A percentile compares a stretch with the other conserved stretches of the same genome.
phyloP scores from a whole-genome alignment of 768 basidiomycete species.

The Amanita pseudoporphyria region DNA sequence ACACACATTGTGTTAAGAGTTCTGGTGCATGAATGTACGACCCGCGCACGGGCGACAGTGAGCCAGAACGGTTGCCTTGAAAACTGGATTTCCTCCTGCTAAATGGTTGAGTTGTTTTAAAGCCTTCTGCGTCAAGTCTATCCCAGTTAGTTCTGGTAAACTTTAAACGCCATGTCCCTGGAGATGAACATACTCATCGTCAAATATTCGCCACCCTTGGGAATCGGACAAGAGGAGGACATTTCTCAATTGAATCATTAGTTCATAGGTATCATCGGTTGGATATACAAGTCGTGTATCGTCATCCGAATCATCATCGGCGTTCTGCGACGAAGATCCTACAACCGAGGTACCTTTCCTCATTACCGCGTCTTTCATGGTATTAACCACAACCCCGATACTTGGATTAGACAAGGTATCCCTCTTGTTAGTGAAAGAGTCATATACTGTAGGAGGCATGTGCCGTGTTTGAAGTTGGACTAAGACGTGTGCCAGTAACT shows the following conservation, averaged over 20 bases:
- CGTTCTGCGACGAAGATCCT: conserved; percentile 13
- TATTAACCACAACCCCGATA: conserved; percentile 32
- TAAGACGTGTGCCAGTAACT: conserved; percentile 58
- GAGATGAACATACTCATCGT: conserved; percentile 31
- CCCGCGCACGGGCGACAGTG: conserved; percentile 32
- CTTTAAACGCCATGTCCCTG: neutral
- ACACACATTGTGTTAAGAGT: conserved; percentile 50
- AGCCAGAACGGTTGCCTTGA: conserved; percentile 38
- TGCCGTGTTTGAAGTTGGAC: conserved; percentile 49
- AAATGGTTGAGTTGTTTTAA: conserved; percentile 16
- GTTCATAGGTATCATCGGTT: conserved; percentile 56
- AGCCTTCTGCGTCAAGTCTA: neutral
- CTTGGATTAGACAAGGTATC: conserved; percentile 20
- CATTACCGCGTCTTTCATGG: conserved; percentile 35
- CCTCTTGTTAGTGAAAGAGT: conserved; percentile 22
- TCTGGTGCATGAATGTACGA: conserved; percentile 32
- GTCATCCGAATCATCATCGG: conserved; percentile 40
- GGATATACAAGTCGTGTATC: conserved; percentile 38
- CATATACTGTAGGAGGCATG: conserved; percentile 43
- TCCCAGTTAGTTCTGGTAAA: neutral
- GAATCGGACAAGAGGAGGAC: conserved; percentile 43
- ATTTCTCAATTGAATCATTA: conserved; percentile 55
- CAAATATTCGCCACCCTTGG: conserved; percentile 57
- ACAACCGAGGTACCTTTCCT: conserved; percentile 12
- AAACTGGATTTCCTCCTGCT: conserved; percentile 35